phyloP scores from a whole-genome alignment of 352 stramenopile genomes.

The Peronospora destructor region DNA sequence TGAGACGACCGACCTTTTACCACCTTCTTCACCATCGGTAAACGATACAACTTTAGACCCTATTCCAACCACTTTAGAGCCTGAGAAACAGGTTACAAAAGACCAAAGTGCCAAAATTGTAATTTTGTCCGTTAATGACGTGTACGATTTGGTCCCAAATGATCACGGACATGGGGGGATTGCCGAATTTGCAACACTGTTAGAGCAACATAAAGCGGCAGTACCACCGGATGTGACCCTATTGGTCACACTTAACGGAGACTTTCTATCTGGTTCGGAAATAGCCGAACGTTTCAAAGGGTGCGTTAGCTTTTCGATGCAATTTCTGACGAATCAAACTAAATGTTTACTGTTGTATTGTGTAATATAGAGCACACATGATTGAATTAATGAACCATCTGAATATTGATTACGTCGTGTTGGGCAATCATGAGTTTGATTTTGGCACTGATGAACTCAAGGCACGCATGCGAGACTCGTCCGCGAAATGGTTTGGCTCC shows the following conservation, averaged over 20 bases:
- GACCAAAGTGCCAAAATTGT: background rate
- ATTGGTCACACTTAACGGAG: slow-evolving; percentile 68
- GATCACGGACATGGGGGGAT: slow-evolving; percentile 53
- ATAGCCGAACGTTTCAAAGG: slow-evolving; percentile 57
- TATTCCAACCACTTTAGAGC: background rate
- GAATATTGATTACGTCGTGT: slow-evolving; percentile 61
- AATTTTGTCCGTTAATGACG: background rate
- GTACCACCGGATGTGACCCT: slow-evolving; percentile 38
- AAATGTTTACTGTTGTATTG: background rate
- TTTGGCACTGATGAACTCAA: slow-evolving; percentile 51
- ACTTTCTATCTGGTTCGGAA: slow-evolving; percentile 70
- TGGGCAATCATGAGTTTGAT: slow-evolving; percentile 81
- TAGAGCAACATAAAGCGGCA: slow-evolving; percentile 20
- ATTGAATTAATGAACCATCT: slow-evolving; percentile 73
- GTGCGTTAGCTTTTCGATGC: slow-evolving; percentile 16
- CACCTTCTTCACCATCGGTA: background rate
- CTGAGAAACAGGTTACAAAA: background rate
- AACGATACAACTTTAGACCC: background rate
- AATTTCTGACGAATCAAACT: background rate
- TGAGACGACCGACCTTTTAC: background rate
- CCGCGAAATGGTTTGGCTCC: slow-evolving; percentile 69
- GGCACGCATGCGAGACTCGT: slow-evolving; percentile 46
- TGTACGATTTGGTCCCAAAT: slow-evolving; percentile 35
- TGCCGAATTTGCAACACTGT: slow-evolving; percentile 54
- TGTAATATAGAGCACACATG: slow-evolving; percentile 49